Evolutionary conservation across 805 yeast species (phyloP).

Genomic region (Candida ficus): DNA sequence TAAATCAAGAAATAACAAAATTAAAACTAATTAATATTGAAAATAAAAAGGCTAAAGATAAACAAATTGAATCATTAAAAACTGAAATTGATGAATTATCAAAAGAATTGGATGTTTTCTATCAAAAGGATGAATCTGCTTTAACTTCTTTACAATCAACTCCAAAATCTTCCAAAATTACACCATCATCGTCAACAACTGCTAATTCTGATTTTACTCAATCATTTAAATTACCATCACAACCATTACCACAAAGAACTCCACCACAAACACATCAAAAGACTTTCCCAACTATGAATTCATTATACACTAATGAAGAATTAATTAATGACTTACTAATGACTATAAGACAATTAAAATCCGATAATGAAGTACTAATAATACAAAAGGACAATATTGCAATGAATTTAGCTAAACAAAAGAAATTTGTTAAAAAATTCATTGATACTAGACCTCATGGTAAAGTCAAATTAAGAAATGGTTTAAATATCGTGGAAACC

Average conservation of each 20-base stretch:
- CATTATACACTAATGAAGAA: slow-evolving; percentile 9
- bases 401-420: slow-evolving; percentile 12
- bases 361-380: slow-evolving; percentile 11
- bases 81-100: slow-evolving; percentile 11
- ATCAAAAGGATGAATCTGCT: slow-evolving; percentile 5
- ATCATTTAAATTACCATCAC: not conserved
- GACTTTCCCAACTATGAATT: slow-evolving; percentile 1
- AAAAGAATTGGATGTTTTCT: slow-evolving; percentile 8
- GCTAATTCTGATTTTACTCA: not conserved
- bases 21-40: slow-evolving; percentile 10
- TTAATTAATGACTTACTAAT: slow-evolving; percentile 16
- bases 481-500: slow-evolving; percentile 16
- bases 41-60: slow-evolving; percentile 7
- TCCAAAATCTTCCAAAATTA: slow-evolving; percentile 5
- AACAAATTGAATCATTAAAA: slow-evolving; percentile 9
- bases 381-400: slow-evolving; percentile 12
- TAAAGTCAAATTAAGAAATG: slow-evolving; percentile 16
- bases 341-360: slow-evolving; percentile 17
- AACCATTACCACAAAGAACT: slow-evolving; percentile 2
- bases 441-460: slow-evolving; percentile 8
- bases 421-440: slow-evolving; percentile 15
- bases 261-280: slow-evolving; percentile 5
- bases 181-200: slow-evolving; percentile 1
- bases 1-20: slow-evolving; percentile 10
- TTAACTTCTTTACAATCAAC: slow-evolving; percentile 8